phyloP scores from a whole-genome alignment of 2,329 filamentous ascomycete species.

The Xylariaceae sp. region DNA sequence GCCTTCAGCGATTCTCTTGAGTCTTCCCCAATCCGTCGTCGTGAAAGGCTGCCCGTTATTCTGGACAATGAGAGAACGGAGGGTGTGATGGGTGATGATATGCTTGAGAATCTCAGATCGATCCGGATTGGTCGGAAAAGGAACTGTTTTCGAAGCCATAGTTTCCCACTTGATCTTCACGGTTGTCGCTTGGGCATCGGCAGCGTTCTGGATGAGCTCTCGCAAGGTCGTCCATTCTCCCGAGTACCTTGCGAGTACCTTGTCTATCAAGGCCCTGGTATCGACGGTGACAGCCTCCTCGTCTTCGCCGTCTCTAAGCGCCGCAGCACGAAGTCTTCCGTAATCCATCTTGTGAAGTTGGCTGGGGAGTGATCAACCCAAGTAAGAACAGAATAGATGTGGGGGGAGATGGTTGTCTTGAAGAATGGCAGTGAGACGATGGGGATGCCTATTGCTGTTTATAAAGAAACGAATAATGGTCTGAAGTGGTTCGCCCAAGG shows the following conservation, averaged over 20 bases:
- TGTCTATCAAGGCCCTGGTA: conserved; percentile 93
- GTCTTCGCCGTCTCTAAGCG: conserved; percentile 77
- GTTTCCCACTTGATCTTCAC: conserved; percentile 93
- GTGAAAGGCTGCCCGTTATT: conserved; percentile 89
- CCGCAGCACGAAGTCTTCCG: conserved; percentile 74
- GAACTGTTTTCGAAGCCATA: conserved; percentile 71
- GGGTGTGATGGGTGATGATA: conserved; percentile 74
- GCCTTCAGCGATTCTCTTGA: conserved; percentile 97
- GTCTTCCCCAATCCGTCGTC: conserved; percentile 82
- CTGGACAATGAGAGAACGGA: conserved; percentile 81
- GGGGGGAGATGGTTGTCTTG: neutral
- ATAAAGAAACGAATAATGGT: neutral
- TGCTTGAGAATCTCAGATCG: conserved; percentile 74
- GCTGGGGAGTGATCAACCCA: conserved; percentile 6
- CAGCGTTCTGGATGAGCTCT: conserved; percentile 97
- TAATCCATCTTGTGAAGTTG: conserved; percentile 56
- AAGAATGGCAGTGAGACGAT: neutral
- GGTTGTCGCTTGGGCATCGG: conserved; percentile 85
- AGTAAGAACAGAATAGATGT: conserved; percentile 8
- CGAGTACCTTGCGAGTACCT: conserved; percentile 91
- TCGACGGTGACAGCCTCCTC: conserved; percentile 98
- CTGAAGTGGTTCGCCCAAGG: neutral
- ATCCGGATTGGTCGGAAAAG: conserved; percentile 60
- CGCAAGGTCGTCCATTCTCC: conserved; percentile 88
- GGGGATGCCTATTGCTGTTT: neutral